phyloP scores from a whole-genome alignment of 352 stramenopile genomes.

The Globisporangium spiculum region DNA sequence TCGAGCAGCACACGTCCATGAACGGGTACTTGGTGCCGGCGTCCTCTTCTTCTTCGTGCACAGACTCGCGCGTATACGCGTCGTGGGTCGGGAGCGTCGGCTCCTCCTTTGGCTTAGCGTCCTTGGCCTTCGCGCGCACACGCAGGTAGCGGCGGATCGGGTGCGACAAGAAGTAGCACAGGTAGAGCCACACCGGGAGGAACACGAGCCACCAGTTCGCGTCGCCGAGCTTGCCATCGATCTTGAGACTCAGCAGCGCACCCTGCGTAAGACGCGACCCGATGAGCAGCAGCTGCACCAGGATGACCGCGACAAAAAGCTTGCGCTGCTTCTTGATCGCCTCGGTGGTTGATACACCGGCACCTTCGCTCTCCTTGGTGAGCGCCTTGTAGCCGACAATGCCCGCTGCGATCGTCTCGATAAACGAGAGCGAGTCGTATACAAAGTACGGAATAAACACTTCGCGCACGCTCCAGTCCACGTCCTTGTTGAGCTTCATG shows the following conservation, averaged over 20 bases:
- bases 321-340: slow-evolving; percentile 61
- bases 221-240: slow-evolving; percentile 50
- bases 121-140: slow-evolving; percentile 33
- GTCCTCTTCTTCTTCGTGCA: slow-evolving; percentile 49
- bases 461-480: slow-evolving; percentile 57
- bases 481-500: slow-evolving; percentile 75
- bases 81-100: slow-evolving; percentile 49
- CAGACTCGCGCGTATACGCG: slow-evolving; percentile 74
- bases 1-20: slow-evolving; percentile 52
- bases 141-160: slow-evolving; percentile 55
- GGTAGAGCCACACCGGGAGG: slow-evolving; percentile 74
- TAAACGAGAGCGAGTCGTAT: slow-evolving; percentile 66
- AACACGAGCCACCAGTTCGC: slow-evolving; percentile 83
- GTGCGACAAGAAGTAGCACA: slow-evolving; percentile 55
- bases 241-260: slow-evolving; percentile 63
- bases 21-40: slow-evolving; percentile 52
- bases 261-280: slow-evolving; percentile 56
- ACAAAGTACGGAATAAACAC: slow-evolving; percentile 81
- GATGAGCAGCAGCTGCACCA: slow-evolving; percentile 43
- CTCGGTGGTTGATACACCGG: slow-evolving; percentile 66
- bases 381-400: slow-evolving; percentile 66
- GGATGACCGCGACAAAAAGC: slow-evolving; percentile 35
- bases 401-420: slow-evolving; percentile 56
- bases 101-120: slow-evolving; percentile 23
- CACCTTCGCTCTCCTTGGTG: slow-evolving; percentile 71